Percentiles rank a stretch among this genome's conserved stretches.
phyloP scores from a whole-genome alignment of 371 early-diverging fungal genomes.

The Mucor lusitanicus region DNA sequence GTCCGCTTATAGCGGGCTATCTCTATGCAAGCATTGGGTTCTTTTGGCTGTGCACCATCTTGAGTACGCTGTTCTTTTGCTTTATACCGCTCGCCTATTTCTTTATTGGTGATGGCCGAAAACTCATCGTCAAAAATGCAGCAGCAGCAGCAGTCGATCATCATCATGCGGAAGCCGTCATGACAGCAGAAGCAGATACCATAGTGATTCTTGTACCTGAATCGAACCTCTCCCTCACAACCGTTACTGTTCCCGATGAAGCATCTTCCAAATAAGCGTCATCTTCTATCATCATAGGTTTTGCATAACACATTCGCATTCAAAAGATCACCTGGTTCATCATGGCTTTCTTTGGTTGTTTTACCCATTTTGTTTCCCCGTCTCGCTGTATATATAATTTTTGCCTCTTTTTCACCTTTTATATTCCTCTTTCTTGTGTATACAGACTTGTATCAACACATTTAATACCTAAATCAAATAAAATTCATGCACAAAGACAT shows the following conservation, averaged over 20 bases:
- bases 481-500: constrained; percentile 51
- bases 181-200: not conserved
- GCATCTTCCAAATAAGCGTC: not conserved
- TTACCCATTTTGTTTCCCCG: not conserved
- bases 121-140: constrained; percentile 2
- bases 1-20: constrained; percentile 26
- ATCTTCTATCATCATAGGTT: not conserved
- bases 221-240: not conserved
- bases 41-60: constrained; percentile 28
- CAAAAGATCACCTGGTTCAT: not conserved
- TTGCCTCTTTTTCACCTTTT: not conserved
- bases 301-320: not conserved
- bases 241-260: not conserved
- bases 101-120: constrained; percentile 28
- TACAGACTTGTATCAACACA: not conserved
- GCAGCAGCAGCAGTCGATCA: not conserved
- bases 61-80: constrained; percentile 29
- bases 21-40: constrained; percentile 25
- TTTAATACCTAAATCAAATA: not conserved
- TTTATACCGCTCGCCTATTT: constrained; percentile 42
- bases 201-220: not conserved
- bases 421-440: not conserved
- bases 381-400: not conserved
- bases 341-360: not conserved
- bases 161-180: not conserved